Evolutionary conservation across 345 rosid genomes (phyloP).

Genomic region (Durio zibethinus): DNA sequence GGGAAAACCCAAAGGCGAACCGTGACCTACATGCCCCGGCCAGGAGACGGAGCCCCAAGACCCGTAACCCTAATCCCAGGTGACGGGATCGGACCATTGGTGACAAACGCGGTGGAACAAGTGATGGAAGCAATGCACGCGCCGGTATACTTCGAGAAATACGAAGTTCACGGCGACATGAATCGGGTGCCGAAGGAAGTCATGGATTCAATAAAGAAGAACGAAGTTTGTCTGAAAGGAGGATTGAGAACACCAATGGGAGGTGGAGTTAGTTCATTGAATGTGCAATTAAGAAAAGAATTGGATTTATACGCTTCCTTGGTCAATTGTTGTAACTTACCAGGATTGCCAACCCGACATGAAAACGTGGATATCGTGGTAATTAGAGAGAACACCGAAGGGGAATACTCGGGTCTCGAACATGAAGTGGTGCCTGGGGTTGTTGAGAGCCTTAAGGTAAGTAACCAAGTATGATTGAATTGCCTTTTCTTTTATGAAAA

Average conservation of each 20-base stretch:
- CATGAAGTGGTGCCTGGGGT: conserved; percentile 98
- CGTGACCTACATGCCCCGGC: conserved; percentile 99
- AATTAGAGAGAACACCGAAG: conserved; percentile 95
- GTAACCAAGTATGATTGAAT: background rate
- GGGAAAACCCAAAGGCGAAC: conserved; percentile 44
- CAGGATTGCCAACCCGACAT: conserved; percentile 86
- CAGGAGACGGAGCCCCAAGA: conserved; percentile 92
- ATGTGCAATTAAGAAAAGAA: conserved; percentile 81
- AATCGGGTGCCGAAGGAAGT: conserved; percentile 74
- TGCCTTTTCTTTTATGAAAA: background rate
- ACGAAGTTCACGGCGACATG: conserved; percentile 93
- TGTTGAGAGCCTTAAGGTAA: conserved; percentile 94
- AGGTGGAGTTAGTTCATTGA: conserved; percentile 91
- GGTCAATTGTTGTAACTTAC: conserved; percentile 79
- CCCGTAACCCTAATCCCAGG: conserved; percentile 88
- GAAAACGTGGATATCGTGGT: conserved; percentile 90
- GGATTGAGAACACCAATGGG: conserved; percentile 92
- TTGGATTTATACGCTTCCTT: conserved; percentile 91
- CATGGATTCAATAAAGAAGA: conserved; percentile 85
- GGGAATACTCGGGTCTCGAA: conserved; percentile 89
- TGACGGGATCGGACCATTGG: conserved; percentile 92
- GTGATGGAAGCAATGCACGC: conserved; percentile 99
- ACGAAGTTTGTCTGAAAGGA: conserved; percentile 93
- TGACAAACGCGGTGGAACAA: conserved; percentile 85
- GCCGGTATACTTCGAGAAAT: conserved; percentile 85